Conservation (phyloP, 257 asterid genomes). For the Ilex asprella region DNA sequence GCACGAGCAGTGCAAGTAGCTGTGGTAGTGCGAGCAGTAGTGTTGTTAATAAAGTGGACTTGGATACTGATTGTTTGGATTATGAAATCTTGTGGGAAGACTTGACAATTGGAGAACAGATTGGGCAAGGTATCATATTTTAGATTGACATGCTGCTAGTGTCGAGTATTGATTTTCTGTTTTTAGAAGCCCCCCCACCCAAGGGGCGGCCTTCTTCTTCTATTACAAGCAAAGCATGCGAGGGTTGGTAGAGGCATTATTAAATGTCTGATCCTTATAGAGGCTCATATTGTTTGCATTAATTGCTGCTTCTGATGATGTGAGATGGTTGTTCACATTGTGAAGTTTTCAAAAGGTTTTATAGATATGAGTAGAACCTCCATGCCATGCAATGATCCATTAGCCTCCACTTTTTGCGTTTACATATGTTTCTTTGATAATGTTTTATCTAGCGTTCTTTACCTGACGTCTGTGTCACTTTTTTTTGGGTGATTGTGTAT, state of each 20-base stretch:
- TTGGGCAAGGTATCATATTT: conserved; percentile 75
- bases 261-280: too few species aligned
- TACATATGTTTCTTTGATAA: conserved; percentile 6
- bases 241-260: too few species aligned
- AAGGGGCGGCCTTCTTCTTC: too few species aligned
- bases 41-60: conserved; percentile 62
- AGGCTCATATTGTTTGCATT: too few species aligned
- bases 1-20: conserved; percentile 86
- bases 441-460: conserved; percentile 4
- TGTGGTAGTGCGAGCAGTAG: conserved; percentile 72
- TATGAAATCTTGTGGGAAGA: conserved; percentile 95
- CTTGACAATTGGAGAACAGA: conserved; percentile 80
- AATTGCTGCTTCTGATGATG: too few species aligned
- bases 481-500: neutral
- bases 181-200: neutral
- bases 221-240: neutral
- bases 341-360: neutral
- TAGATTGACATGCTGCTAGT: conserved; percentile 1
- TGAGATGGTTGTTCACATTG: too few species aligned
- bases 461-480: neutral
- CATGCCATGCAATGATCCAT: neutral
- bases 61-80: conserved; percentile 68
- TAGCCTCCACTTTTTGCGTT: neutral
- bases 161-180: conserved; percentile 9
- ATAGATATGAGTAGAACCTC: too few species aligned